Evolutionary conservation across 2,329 filamentous ascomycete species (phyloP).

Genomic region (Thermothelomyces thermophilus): DNA sequence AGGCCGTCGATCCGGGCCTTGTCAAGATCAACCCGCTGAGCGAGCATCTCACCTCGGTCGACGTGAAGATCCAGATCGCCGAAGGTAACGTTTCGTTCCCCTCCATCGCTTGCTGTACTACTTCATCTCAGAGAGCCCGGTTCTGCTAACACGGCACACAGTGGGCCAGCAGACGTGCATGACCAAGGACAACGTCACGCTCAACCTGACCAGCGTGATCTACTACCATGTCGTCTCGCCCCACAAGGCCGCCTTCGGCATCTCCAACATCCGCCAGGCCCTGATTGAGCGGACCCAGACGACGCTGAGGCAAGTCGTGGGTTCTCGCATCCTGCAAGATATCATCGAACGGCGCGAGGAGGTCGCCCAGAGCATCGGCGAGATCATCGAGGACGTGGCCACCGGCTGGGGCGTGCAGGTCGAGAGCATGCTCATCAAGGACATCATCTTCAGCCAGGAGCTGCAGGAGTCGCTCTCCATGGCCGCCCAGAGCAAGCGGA

Average conservation of each 20-base stretch:
- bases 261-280: slow-evolving; percentile 90
- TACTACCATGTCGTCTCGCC: slow-evolving; percentile 97
- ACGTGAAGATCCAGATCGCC: slow-evolving; percentile 99
- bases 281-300: slow-evolving; percentile 97
- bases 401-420: slow-evolving; percentile 91
- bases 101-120: neutral
- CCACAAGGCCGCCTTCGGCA: slow-evolving; percentile 95
- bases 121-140: neutral
- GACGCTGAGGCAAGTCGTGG: slow-evolving; percentile 92
- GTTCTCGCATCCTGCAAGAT: slow-evolving; percentile 90
- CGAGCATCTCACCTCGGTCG: slow-evolving; percentile 82
- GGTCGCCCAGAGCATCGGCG: slow-evolving; percentile 86
- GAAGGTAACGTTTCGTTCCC: slow-evolving; percentile 39
- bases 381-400: slow-evolving; percentile 96
- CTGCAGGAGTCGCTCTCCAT: slow-evolving; percentile 94
- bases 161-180: slow-evolving; percentile 96
- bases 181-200: slow-evolving; percentile 98
- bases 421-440: slow-evolving; percentile 98
- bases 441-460: slow-evolving; percentile 94
- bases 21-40: slow-evolving; percentile 96
- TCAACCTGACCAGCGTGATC: slow-evolving; percentile 92
- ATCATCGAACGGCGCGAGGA: slow-evolving; percentile 98
- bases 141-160: neutral
- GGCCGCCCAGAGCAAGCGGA: slow-evolving; percentile 97
- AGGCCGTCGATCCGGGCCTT: slow-evolving; percentile 91